phyloP scores from a whole-genome alignment of 164 flowering plant genomes.

The Dillenia turbinata region DNA sequence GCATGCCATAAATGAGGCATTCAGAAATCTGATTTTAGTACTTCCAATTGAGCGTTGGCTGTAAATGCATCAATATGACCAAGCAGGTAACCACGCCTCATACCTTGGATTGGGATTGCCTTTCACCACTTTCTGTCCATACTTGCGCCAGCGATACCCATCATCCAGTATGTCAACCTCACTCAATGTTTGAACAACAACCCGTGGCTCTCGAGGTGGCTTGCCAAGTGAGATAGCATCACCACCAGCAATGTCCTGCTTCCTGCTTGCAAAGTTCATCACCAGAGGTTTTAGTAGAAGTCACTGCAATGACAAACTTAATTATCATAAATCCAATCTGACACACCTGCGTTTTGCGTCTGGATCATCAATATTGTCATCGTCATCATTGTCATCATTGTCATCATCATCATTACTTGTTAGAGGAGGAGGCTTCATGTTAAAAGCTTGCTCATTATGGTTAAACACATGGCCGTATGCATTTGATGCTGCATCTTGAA shows the following conservation, averaged over 20 bases:
- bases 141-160: conserved; percentile 37
- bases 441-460: conserved; percentile 16
- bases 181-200: conserved; percentile 37
- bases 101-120: conserved; percentile 39
- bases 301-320: neutral
- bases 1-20: too few species aligned
- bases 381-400: conserved; percentile 37
- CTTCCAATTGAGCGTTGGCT: too few species aligned
- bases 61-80: too few species aligned
- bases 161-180: conserved; percentile 40
- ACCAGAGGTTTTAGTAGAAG: neutral
- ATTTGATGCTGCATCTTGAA: conserved; percentile 29
- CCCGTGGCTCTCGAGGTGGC: conserved; percentile 32
- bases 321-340: neutral
- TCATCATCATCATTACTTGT: conserved; percentile 23
- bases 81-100: neutral
- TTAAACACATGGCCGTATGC: conserved; percentile 22
- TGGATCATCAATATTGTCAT: conserved; percentile 32
- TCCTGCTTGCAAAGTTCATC: conserved; percentile 15
- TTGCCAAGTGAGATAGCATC: conserved; percentile 18
- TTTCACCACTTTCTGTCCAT: conserved; percentile 38
- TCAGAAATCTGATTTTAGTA: too few species aligned
- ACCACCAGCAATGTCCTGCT: conserved; percentile 9
- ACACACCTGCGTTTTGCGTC: conserved; percentile 44
- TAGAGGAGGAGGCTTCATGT: conserved; percentile 17